Conservation (phyloP, 768 basidiomycete genomes). For the Neoboletus brunneissimus region DNA sequence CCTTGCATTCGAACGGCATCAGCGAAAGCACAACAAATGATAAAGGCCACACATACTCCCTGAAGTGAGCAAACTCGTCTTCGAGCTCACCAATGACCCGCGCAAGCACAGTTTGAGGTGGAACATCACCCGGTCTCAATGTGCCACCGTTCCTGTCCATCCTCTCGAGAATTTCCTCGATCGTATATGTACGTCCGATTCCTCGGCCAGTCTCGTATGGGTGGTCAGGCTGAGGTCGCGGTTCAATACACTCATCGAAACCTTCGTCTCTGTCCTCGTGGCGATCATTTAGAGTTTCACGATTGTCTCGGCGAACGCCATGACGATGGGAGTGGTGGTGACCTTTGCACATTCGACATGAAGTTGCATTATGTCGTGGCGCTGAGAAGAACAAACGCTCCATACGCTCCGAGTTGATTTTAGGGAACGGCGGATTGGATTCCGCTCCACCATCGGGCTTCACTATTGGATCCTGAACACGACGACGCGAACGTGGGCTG, state of each 20-base stretch:
- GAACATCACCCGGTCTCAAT: slow-evolving; percentile 41
- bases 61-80: slow-evolving; percentile 93
- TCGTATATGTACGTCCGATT: slow-evolving; percentile 6
- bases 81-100: slow-evolving; percentile 86
- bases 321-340: slow-evolving; percentile 45
- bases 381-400: slow-evolving; percentile 81
- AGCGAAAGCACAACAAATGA: background rate
- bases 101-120: slow-evolving; percentile 84
- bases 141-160: slow-evolving; percentile 26
- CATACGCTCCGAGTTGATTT: slow-evolving; percentile 73
- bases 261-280: slow-evolving; percentile 15
- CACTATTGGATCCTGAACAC: background rate
- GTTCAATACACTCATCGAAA: slow-evolving; percentile 12
- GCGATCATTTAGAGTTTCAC: background rate
- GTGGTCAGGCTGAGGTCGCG: background rate
- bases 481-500: background rate
- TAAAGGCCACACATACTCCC: slow-evolving; percentile 56
- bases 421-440: slow-evolving; percentile 62
- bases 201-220: slow-evolving; percentile 2
- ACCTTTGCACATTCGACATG: slow-evolving; percentile 62
- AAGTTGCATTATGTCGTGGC: slow-evolving; percentile 69
- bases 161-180: slow-evolving; percentile 27
- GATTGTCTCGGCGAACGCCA: slow-evolving; percentile 36
- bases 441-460: slow-evolving; percentile 30
- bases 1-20: slow-evolving; percentile 40